These are phyloP conservation scores for Sisymbrium altissimum DNA, from an alignment of 345 rosid genomes.

Conservation along the genomic window DNA sequence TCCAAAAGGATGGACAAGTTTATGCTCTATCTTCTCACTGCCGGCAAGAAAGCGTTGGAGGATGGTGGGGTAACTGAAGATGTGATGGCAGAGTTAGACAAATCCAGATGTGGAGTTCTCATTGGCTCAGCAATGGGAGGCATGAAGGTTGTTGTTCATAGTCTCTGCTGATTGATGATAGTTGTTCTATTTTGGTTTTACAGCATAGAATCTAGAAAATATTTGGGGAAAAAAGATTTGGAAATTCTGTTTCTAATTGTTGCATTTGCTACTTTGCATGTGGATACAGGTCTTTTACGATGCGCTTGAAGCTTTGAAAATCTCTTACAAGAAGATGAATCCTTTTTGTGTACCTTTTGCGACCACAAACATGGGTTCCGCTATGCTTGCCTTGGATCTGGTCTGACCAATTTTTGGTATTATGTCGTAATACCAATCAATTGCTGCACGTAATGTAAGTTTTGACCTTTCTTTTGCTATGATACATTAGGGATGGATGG, in stretches of 20 bases:
- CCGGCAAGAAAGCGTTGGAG: slow-evolving; percentile 89
- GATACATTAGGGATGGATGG: slow-evolving; percentile 90
- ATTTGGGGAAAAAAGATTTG: neutral
- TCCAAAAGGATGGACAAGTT: slow-evolving; percentile 92
- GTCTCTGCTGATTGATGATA: neutral
- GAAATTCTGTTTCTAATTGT: neutral
- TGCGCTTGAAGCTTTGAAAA: slow-evolving; percentile 83
- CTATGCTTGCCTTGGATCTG: slow-evolving; percentile 98
- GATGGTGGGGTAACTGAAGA: slow-evolving; percentile 81
- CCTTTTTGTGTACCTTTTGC: slow-evolving; percentile 96
- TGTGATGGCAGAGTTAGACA: slow-evolving; percentile 70
- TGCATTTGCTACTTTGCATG: neutral
- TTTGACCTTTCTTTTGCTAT: slow-evolving; percentile 16
- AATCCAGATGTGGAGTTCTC: slow-evolving; percentile 79
- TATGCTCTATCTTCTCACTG: slow-evolving; percentile 88
- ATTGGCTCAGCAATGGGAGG: slow-evolving; percentile 97
- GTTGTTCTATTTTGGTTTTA: neutral
- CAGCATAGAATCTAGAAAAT: neutral
- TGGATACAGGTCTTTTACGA: slow-evolving; percentile 74
- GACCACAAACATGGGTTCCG: slow-evolving; percentile 98
- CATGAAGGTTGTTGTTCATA: slow-evolving; percentile 47
- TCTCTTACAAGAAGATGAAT: slow-evolving; percentile 86
- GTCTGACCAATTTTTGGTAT: slow-evolving; percentile 41
- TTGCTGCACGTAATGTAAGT: neutral
- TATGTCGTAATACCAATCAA: slow-evolving; percentile 3